These are phyloP conservation scores for Beauveria scarabaeidicola DNA, from an alignment of 2,329 filamentous ascomycete genomes.

Conservation along the genomic window DNA sequence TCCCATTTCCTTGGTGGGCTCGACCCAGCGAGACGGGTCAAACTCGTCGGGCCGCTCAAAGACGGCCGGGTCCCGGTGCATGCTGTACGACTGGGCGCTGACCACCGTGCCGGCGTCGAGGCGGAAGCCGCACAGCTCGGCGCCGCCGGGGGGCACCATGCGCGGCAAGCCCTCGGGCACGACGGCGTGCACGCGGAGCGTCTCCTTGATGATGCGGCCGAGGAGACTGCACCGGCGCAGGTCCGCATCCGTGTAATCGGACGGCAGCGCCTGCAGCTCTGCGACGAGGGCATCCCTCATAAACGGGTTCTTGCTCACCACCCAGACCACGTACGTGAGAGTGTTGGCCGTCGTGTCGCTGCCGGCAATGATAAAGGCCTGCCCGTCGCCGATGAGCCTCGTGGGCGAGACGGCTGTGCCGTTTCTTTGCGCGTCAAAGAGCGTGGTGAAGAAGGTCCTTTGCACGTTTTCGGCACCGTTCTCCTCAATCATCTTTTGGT, in stretches of 20 bases:
- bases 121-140: slow-evolving; percentile 27
- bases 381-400: slow-evolving; percentile 32
- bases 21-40: slow-evolving; percentile 30
- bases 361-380: slow-evolving; percentile 39
- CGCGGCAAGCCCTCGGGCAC: slow-evolving; percentile 32
- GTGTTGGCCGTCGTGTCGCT: slow-evolving; percentile 43
- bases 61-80: slow-evolving; percentile 34
- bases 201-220: slow-evolving; percentile 35
- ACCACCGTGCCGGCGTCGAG: slow-evolving; percentile 33
- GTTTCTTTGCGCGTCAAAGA: slow-evolving; percentile 25
- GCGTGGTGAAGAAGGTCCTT: slow-evolving; percentile 28
- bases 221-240: slow-evolving; percentile 28
- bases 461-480: background rate
- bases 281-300: slow-evolving; percentile 24
- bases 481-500: background rate
- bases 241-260: slow-evolving; percentile 14
- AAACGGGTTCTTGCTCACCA: slow-evolving; percentile 22
- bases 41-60: slow-evolving; percentile 30
- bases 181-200: slow-evolving; percentile 34
- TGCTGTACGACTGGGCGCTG: slow-evolving; percentile 34
- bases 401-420: slow-evolving; percentile 16
- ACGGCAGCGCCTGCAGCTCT: slow-evolving; percentile 28
- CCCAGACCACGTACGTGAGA: slow-evolving; percentile 39
- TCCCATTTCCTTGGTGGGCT: slow-evolving; percentile 31
- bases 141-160: slow-evolving; percentile 30